These are phyloP conservation scores for Dipodascus geniculatus DNA, from an alignment of 805 yeast genomes.

Conservation along the genomic window DNA sequence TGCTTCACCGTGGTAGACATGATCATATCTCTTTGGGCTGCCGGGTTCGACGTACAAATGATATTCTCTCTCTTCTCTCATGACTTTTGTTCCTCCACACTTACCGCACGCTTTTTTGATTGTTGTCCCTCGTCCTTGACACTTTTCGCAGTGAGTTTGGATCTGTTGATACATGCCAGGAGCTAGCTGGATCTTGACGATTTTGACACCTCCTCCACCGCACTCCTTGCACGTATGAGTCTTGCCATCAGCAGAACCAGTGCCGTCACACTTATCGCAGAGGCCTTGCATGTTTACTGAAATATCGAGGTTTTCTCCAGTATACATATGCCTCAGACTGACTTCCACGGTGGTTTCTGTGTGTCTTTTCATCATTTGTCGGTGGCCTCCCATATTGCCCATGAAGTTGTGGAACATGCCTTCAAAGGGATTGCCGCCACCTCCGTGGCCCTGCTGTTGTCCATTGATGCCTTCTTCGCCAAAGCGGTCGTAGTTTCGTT, in stretches of 20 bases:
- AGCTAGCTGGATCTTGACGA: constrained; percentile 63
- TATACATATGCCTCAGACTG: constrained; percentile 53
- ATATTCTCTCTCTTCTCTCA: constrained; percentile 42
- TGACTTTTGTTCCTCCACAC: constrained; percentile 65
- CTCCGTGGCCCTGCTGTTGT: constrained; percentile 39
- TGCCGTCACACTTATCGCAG: constrained; percentile 71
- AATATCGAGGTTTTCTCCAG: constrained; percentile 55
- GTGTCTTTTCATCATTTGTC: constrained; percentile 41
- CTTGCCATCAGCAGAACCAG: constrained; percentile 75
- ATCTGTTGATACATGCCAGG: constrained; percentile 86
- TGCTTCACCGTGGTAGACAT: constrained; percentile 61
- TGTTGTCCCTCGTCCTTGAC: constrained; percentile 66
- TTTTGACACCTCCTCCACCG: constrained; percentile 59
- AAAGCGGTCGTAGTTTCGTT: constrained; percentile 75
- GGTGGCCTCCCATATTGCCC: constrained; percentile 33
- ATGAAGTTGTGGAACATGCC: constrained; percentile 55
- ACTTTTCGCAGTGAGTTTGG: constrained; percentile 65
- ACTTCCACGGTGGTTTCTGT: constrained; percentile 44
- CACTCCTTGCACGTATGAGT: constrained; percentile 56
- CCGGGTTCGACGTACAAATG: constrained; percentile 62
- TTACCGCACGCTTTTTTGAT: constrained; percentile 51
- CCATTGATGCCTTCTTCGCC: constrained; percentile 94
- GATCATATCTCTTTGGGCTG: constrained; percentile 44
- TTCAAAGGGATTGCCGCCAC: constrained; percentile 28
- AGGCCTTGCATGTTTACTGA: constrained; percentile 56